Evolutionary conservation across 148 eudicot genomes (phyloP), one percentile per base, ranked within the genome.

Genomic region (Cornus kousa): DNA sequence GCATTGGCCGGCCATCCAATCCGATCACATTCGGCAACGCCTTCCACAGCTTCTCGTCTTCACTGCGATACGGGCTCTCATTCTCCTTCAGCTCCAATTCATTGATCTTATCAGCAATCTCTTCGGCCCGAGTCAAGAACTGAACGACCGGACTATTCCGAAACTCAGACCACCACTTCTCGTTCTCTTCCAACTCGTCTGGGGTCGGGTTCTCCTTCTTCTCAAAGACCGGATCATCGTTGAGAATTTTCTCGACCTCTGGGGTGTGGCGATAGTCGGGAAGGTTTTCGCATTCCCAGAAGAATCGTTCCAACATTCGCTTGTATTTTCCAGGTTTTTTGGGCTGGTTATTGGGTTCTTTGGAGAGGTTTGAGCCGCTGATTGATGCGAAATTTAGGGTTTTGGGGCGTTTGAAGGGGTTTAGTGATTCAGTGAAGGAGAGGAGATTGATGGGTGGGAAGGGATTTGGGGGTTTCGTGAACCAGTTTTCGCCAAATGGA

Each of bases 1-100:
- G 90, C 97, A 94, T 92, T 2, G 98, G 98, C 83, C 98, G 78
- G 4, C 98, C 98, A 79, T 94, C 98, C 33, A 92, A 84, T 43
- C 98, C 98, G 57, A 79, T 83, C 70, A 94, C 95, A 87, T 88
- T 48, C 1, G 98, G 98, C 39, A 92, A 13, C 4, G 80, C 82
- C 73, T 87, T 79, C 97, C 97, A 94, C 22, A 87, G 77, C 70
- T 89, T 87, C 69, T 78, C 72, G 77, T 94, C 98, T 74, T 92
- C 97, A 0, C 53, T 70, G 37, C 83, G 67, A 60, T 85, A 94
- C 2, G 98, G 98, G 0, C 48, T 64, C 11, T 80, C 73, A 85
- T 94, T 94, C 73, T 68, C 85, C 79, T 83, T 75, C 19, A 94
- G 85, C 85, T 92, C 94, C 82, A 87, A 69, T 74, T 94, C 91